Conservation (phyloP, 148 eudicot genomes). For the Fagopyrum tataricum region DNA sequence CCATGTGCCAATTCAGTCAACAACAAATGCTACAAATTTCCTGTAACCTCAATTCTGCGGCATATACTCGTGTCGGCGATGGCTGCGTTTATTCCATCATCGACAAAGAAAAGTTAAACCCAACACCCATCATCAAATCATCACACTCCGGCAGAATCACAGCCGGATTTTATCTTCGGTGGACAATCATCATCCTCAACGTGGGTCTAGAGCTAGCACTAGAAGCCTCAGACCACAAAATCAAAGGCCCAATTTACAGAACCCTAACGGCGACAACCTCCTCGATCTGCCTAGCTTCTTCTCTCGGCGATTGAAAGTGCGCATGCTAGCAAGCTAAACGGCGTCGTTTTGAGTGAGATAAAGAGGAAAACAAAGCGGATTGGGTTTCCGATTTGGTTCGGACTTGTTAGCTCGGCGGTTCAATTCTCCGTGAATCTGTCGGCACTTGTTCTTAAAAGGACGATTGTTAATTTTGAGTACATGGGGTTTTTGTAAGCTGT, state of each 20-base stretch:
- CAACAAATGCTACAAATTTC: neutral
- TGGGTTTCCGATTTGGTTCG: neutral
- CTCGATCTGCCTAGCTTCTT: conserved; percentile 8
- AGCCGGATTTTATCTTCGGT: neutral
- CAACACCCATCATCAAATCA: neutral
- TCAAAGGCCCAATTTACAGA: conserved; percentile 7
- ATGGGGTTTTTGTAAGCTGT: neutral
- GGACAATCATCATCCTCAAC: conserved; percentile 5
- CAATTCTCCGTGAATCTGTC: neutral
- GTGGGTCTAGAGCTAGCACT: neutral
- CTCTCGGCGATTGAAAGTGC: neutral
- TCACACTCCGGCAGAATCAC: neutral
- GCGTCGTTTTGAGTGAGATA: neutral
- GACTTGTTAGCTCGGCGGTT: neutral
- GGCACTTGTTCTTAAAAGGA: neutral
- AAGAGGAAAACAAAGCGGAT: neutral
- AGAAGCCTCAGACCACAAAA: neutral
- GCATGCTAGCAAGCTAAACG: neutral
- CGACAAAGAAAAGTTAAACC: neutral
- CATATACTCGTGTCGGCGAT: neutral
- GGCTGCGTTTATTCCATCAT: neutral
- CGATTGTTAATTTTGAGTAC: neutral
- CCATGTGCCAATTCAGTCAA: no score
- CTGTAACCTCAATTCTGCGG: neutral
- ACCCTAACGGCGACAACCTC: conserved; percentile 10